Conservation (phyloP, 768 basidiomycete genomes). For the Hirschioporus abietinus region DNA sequence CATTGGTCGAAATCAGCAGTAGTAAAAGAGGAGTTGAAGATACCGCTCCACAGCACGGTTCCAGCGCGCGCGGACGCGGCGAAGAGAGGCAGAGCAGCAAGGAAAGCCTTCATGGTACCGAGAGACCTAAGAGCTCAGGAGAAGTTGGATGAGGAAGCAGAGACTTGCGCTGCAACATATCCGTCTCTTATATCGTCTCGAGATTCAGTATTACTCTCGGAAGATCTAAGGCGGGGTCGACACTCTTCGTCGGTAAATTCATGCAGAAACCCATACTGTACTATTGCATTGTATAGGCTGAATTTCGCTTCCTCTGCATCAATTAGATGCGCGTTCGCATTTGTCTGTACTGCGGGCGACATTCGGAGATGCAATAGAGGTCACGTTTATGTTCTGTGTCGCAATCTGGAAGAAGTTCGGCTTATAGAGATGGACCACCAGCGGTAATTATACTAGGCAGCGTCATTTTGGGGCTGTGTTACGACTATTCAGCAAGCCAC, state of each 20-base stretch:
- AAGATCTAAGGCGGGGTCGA: not conserved
- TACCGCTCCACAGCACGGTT: slow-evolving; percentile 20
- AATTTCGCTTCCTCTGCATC: not conserved
- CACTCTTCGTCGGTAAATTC: not conserved
- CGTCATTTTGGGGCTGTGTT: not conserved
- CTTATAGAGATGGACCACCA: not conserved
- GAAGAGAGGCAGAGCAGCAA: slow-evolving; percentile 15
- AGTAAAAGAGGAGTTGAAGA: slow-evolving; percentile 15
- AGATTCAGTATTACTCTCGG: not conserved
- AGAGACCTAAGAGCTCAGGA: not conserved
- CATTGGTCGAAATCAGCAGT: slow-evolving; percentile 17
- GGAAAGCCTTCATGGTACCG: slow-evolving; percentile 14
- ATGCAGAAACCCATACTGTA: not conserved
- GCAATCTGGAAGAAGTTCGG: not conserved
- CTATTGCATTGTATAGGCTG: not conserved
- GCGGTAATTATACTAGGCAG: not conserved
- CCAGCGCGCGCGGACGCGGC: slow-evolving; percentile 16
- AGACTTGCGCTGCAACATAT: not conserved
- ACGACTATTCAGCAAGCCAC: not conserved
- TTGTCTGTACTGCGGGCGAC: not conserved
- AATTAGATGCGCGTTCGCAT: not conserved
- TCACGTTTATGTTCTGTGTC: not conserved
- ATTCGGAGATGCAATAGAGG: not conserved
- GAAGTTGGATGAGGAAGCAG: not conserved
- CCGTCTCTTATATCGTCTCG: not conserved